These are phyloP conservation scores for Dactylellina parvicollis DNA, from an alignment of 2,329 filamentous ascomycete species.

Conservation along the genomic window DNA sequence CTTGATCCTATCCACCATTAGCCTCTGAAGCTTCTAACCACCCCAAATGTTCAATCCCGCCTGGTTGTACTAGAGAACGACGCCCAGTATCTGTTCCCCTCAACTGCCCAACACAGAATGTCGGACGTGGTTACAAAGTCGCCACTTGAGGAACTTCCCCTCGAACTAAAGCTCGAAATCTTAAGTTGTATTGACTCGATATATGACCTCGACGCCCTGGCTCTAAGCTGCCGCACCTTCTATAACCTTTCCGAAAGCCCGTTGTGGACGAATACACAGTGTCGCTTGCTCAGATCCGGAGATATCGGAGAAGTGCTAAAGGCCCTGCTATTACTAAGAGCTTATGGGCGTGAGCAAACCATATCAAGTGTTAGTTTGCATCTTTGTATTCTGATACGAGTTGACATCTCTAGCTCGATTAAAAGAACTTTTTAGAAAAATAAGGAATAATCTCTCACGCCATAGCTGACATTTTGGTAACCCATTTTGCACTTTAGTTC, in stretches of 20 bases:
- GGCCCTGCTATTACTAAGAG: constrained; percentile 9
- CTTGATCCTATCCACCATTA: too few species aligned
- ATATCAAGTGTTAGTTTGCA: neutral
- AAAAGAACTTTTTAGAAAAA: too few species aligned
- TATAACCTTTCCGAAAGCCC: constrained; percentile 10
- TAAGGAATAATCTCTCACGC: too few species aligned
- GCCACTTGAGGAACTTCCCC: constrained; percentile 1
- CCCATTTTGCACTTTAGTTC: too few species aligned
- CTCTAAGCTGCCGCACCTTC: constrained; percentile 6
- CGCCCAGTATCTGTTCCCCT: too few species aligned
- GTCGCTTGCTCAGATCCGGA: neutral
- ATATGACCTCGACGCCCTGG: constrained; percentile 21
- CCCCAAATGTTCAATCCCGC: too few species aligned
- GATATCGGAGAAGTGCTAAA: constrained; percentile 1
- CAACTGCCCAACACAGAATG: constrained; percentile 8
- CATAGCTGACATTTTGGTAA: too few species aligned
- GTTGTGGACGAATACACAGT: neutral
- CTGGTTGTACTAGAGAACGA: too few species aligned
- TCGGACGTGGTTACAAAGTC: constrained; percentile 2
- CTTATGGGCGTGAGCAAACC: neutral
- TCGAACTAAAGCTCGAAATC: constrained; percentile 27
- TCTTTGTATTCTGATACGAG: too few species aligned
- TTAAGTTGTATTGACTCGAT: neutral
- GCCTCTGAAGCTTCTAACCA: too few species aligned
- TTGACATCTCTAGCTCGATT: too few species aligned